phyloP scores from a whole-genome alignment of 768 basidiomycete genomes.

The Udeniomyces megalosporus region DNA sequence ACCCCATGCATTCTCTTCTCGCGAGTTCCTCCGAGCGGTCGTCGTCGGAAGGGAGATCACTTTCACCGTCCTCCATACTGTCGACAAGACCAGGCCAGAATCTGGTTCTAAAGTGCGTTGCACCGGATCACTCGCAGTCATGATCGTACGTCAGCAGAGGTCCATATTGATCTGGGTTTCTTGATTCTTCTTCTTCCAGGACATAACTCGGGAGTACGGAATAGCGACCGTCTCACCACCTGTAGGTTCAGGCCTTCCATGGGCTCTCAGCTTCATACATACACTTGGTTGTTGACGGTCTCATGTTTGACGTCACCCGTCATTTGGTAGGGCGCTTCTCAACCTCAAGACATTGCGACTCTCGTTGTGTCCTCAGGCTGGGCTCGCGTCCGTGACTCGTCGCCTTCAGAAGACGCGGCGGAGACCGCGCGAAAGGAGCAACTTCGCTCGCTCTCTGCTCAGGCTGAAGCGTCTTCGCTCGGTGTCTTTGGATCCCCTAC shows the following conservation, averaged over 20 bases:
- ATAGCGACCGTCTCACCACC: not conserved
- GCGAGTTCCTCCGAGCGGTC: constrained; percentile 74
- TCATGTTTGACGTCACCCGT: not conserved
- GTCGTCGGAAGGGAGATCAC: constrained; percentile 80
- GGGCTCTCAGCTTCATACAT: too few species aligned
- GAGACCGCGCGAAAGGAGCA: constrained; percentile 61
- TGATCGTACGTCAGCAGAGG: too few species aligned
- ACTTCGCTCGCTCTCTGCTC: constrained; percentile 52
- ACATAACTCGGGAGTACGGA: constrained; percentile 1
- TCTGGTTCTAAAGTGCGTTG: not conserved
- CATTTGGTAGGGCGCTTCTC: constrained; percentile 10
- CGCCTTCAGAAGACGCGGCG: constrained; percentile 34
- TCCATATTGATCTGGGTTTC: not conserved
- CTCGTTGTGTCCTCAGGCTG: constrained; percentile 68
- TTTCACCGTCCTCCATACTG: constrained; percentile 49
- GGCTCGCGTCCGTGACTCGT: constrained; percentile 69
- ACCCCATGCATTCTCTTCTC: constrained; percentile 82
- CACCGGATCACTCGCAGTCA: too few species aligned
- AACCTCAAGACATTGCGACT: constrained; percentile 26
- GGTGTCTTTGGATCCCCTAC: constrained; percentile 75
- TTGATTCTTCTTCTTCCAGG: not conserved
- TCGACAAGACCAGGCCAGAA: not conserved
- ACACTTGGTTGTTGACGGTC: too few species aligned
- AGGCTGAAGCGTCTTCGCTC: constrained; percentile 55
- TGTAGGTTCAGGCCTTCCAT: too few species aligned